Evolutionary conservation across 2,329 filamentous ascomycete species (phyloP), one percentile per base, ranked within the genome.

Genomic region (Hortaea sp.): DNA sequence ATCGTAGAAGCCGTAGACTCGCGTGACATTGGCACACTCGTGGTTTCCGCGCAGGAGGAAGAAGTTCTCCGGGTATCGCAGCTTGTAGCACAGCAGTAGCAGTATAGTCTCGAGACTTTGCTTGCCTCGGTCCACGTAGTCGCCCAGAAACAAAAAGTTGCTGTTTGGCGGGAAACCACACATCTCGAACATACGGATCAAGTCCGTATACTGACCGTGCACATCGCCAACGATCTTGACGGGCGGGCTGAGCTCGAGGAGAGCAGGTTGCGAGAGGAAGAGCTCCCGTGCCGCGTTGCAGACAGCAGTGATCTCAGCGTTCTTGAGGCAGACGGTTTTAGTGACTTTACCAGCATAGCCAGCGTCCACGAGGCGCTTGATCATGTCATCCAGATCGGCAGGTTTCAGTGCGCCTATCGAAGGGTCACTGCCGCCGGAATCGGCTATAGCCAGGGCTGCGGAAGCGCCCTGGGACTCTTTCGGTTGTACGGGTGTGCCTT

Each of bases 171-270:
- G 90, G 61, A 95, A 97, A 5, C 90, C 90, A 63, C 90, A 95
- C 89, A 95, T 95, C 66, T 97, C 90, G 61, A 97, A 97, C 78
- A 97, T 87, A 53, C 90, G 82, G 60, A 97, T 94, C 43, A 97
- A 72, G 66, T 97, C 90, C 7, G 88, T 94, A 66, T 95, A 97
- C 67, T 97, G 90, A 43, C 90, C 90, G 64, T 97, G 90, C 10
- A 97, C 88, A 63, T 97, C 90, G 43, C 90, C 90, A 29, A 97
- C 92, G 59, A 98, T 94, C 71, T 98, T 98, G 61, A 98, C 92
- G 0, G 92, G 90, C 4, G 92, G 87, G 52, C 90, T 84, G 40
- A 98, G 77, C 68, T 98, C 92, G 47, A 98, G 70, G 27, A 98
- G 74, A 1, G 92, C 88, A 4, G 92, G 92, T 63, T 98, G 92